Conservation (phyloP, 2,329 filamentous ascomycete genomes). For the Beauveria pseudobassiana region DNA sequence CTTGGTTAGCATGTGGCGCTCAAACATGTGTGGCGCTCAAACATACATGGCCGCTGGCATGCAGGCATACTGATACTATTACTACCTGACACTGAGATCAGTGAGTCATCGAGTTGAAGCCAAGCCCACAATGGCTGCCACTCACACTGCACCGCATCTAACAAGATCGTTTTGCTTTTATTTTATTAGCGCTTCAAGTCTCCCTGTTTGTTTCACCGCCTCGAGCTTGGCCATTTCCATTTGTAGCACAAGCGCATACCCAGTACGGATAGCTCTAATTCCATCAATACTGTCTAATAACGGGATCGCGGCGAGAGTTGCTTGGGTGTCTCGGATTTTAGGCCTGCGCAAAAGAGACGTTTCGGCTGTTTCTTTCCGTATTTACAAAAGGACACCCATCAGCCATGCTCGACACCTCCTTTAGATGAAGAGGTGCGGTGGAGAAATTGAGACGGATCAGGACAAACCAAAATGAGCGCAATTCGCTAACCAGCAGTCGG, state of each 20-base stretch:
- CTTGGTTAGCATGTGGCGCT: neutral
- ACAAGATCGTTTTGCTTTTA: neutral
- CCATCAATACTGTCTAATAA: neutral
- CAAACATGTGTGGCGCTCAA: neutral
- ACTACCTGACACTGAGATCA: neutral
- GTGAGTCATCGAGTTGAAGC: neutral
- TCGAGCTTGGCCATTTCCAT: neutral
- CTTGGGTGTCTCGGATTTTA: neutral
- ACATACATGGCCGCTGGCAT: neutral
- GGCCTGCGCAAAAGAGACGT: neutral
- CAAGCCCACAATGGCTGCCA: constrained; percentile 8
- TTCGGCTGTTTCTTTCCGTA: neutral
- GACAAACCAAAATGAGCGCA: neutral
- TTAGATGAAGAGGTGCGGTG: no score
- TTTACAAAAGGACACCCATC: neutral
- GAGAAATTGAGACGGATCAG: neutral
- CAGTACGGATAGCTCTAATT: neutral
- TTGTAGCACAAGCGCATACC: neutral
- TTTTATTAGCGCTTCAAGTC: neutral
- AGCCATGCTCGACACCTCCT: no score
- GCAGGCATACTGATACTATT: neutral
- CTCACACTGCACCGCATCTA: neutral
- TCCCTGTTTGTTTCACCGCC: constrained; percentile 5
- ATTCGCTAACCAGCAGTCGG: neutral
- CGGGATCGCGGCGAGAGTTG: neutral